Evolutionary conservation across 352 stramenopile species (phyloP).

Genomic region (Globisporangium nunn): DNA sequence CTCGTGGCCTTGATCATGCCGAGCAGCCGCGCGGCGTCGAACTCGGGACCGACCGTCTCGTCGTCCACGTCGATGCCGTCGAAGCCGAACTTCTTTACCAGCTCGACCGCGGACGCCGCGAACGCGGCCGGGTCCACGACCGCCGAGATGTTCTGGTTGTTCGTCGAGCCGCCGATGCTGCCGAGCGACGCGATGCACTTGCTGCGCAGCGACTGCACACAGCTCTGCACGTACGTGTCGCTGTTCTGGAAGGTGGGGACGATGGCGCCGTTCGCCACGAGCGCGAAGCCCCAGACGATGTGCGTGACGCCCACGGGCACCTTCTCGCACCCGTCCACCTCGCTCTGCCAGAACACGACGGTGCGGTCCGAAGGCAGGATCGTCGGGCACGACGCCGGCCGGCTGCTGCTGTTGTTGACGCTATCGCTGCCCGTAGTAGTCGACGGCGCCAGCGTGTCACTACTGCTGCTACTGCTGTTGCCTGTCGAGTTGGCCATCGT

Average conservation of each 20-base stretch:
- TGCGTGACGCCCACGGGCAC: constrained; percentile 66
- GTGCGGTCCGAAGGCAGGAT: constrained; percentile 44
- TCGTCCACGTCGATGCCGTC: constrained; percentile 72
- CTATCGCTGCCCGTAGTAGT: neutral
- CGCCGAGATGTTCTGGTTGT: constrained; percentile 54
- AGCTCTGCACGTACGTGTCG: constrained; percentile 45
- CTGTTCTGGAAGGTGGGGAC: constrained; percentile 51
- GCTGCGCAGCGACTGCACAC: constrained; percentile 49
- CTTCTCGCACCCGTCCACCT: constrained; percentile 63
- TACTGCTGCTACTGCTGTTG: constrained; percentile 5
- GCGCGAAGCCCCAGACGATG: constrained; percentile 68
- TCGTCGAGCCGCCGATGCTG: constrained; percentile 65
- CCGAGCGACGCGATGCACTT: constrained; percentile 56
- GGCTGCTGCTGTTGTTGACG: constrained; percentile 7
- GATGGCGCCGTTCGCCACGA: constrained; percentile 43
- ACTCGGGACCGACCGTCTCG: constrained; percentile 56
- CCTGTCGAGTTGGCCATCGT: neutral
- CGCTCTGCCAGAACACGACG: constrained; percentile 76
- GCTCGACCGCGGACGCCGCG: constrained; percentile 32
- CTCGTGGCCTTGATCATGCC: constrained; percentile 41
- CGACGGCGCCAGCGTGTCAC: neutral
- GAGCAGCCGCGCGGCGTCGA: constrained; percentile 39
- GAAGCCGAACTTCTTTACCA: constrained; percentile 63
- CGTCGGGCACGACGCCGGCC: constrained; percentile 15
- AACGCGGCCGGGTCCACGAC: constrained; percentile 36